These are phyloP conservation scores for Podospora didyma DNA, from an alignment of 495 filamentous ascomycete species.

Conservation along the genomic window DNA sequence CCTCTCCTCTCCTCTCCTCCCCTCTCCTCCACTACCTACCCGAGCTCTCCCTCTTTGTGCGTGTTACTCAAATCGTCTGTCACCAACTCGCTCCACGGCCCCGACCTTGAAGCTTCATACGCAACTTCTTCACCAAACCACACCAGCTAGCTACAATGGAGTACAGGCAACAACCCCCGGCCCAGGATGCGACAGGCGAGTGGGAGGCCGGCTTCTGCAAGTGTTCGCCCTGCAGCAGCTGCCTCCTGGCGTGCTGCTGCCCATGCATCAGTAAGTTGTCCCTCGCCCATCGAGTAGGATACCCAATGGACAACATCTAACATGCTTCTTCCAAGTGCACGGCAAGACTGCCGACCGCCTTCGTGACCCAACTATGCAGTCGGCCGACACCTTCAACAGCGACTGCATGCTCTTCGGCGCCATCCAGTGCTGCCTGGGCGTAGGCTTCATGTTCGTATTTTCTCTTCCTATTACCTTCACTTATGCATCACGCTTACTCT, in stretches of 20 bases:
- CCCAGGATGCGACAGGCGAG: background rate
- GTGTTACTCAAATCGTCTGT: background rate
- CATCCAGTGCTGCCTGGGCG: constrained; percentile 19
- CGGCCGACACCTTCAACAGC: constrained; percentile 37
- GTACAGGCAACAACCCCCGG: background rate
- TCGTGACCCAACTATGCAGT: constrained; percentile 36
- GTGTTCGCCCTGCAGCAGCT: constrained; percentile 2
- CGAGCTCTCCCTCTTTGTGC: background rate
- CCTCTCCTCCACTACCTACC: background rate
- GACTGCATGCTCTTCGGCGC: constrained; percentile 23
- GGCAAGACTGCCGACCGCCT: constrained; percentile 43
- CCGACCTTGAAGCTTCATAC: background rate
- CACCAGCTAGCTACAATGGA: background rate
- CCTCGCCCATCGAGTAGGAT: background rate
- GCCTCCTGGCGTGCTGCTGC: background rate
- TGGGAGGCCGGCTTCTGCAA: constrained; percentile 2
- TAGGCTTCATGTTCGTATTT: constrained; percentile 3
- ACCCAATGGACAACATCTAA: background rate
- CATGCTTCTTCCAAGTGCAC: constrained; percentile 25
- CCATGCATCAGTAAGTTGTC: background rate
- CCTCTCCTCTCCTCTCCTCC: background rate
- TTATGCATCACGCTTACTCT: background rate
- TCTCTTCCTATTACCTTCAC: background rate
- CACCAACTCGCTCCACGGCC: too few relatives aligned
- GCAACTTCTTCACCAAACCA: background rate